Percentiles rank a stretch among this genome's conserved stretches.
Conservation (phyloP, 1,284 basidiomycete species). For the Melampsora americana region DNA sequence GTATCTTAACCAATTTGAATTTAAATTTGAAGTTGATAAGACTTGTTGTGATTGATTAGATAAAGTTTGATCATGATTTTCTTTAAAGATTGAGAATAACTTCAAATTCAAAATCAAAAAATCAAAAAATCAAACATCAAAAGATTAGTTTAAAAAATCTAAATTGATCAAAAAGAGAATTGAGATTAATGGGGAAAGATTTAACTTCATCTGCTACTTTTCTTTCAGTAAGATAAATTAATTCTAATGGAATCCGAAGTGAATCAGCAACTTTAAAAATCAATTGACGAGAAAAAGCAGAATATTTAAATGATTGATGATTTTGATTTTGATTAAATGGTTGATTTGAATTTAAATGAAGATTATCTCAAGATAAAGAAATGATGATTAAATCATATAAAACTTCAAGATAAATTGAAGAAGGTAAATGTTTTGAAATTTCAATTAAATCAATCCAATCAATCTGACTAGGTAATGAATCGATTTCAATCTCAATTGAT, state of each 20-base stretch:
- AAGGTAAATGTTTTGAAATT: conserved; percentile 17
- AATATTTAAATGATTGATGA: conserved; percentile 23
- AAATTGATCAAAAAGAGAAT: not conserved
- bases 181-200: not conserved
- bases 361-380: conserved; percentile 20
- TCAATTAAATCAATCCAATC: not conserved
- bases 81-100: conserved; percentile 33
- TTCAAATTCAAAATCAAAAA: not conserved
- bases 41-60: conserved; percentile 12
- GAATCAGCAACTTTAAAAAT: conserved; percentile 20
- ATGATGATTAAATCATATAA: conserved; percentile 35
- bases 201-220: conserved; percentile 27
- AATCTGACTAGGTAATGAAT: conserved; percentile 6
- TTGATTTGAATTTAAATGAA: not conserved
- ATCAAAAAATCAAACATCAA: not conserved
- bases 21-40: conserved; percentile 3
- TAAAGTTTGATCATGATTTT: conserved; percentile 16
- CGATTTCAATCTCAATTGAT: conserved; percentile 10
- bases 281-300: conserved; percentile 17
- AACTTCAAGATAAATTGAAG: conserved; percentile 32
- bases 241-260: conserved; percentile 9
- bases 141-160: not conserved
- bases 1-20: conserved; percentile 41
- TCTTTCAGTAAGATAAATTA: conserved; percentile 37
- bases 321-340: not conserved